phyloP scores from a whole-genome alignment of 148 eudicot species.

The Oxyria digyna region DNA sequence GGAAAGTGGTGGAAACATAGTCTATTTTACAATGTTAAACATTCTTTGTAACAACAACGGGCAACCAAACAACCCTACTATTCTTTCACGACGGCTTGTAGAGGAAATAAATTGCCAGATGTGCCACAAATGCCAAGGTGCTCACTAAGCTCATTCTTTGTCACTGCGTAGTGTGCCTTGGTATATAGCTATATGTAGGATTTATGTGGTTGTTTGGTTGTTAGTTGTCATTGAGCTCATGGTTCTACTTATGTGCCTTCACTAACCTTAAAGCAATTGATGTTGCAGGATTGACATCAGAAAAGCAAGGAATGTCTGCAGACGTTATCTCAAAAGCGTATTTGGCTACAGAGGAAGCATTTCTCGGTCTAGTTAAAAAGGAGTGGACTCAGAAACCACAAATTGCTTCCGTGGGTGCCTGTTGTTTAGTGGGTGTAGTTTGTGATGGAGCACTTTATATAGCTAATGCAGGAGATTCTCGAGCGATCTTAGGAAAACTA shows the following conservation, averaged over 20 bases:
- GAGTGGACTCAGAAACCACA: conserved; percentile 55
- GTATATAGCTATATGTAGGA: not conserved
- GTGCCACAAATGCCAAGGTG: not conserved
- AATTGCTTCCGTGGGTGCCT: conserved; percentile 75
- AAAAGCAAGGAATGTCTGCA: conserved; percentile 47
- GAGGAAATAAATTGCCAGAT: not conserved
- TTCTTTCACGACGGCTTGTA: not conserved
- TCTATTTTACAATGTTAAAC: not conserved
- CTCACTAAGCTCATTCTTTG: not conserved
- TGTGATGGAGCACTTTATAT: conserved; percentile 53
- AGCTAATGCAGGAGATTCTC: conserved; percentile 84
- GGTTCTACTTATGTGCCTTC: not conserved
- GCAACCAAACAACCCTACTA: not conserved
- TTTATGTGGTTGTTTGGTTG: not conserved
- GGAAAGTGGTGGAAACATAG: not conserved
- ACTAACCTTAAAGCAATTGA: conserved; percentile 36
- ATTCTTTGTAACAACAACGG: too few relatives aligned
- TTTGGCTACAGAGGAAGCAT: conserved; percentile 66
- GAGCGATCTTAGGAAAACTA: conserved; percentile 55
- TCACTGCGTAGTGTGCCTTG: not conserved
- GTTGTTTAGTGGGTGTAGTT: conserved; percentile 66
- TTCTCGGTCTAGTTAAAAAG: conserved; percentile 44
- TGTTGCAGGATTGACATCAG: conserved; percentile 60
- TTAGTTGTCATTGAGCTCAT: not conserved
- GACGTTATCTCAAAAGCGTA: conserved; percentile 57